Evolutionary conservation across 495 filamentous ascomycete species (phyloP).

Genomic region (Neurospora sp.): DNA sequence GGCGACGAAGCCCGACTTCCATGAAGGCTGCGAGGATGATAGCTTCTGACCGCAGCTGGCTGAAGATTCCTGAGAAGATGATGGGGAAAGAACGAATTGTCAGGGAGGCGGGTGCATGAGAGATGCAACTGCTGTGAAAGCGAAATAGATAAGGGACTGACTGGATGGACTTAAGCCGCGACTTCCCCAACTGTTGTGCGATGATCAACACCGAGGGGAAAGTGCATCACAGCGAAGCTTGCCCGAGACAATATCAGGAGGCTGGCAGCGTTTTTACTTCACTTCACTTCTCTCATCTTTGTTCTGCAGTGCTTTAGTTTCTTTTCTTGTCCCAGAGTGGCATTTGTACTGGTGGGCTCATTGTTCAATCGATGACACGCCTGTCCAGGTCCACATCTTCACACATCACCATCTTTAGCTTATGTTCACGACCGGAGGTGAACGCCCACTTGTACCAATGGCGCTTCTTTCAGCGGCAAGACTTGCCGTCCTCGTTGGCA

Average conservation of each 20-base stretch:
- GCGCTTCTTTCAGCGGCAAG: neutral
- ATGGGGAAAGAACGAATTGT: neutral
- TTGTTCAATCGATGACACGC: neutral
- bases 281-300: neutral
- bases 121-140: neutral
- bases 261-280: neutral
- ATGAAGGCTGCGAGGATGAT: neutral
- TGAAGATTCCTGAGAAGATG: neutral
- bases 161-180: neutral
- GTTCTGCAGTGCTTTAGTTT: neutral
- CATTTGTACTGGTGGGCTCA: neutral
- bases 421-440: neutral
- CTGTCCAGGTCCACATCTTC: neutral
- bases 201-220: neutral
- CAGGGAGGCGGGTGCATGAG: neutral
- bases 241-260: neutral
- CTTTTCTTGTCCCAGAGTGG: neutral
- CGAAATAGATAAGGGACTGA: neutral
- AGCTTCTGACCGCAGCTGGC: neutral
- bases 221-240: neutral
- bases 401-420: neutral
- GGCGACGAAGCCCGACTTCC: neutral
- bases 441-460: neutral
- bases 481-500: neutral
- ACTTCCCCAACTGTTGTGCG: conserved; percentile 1